These are phyloP conservation scores for Globisporangium heterothallicum DNA, from an alignment of 352 stramenopile genomes.

Conservation along the genomic window DNA sequence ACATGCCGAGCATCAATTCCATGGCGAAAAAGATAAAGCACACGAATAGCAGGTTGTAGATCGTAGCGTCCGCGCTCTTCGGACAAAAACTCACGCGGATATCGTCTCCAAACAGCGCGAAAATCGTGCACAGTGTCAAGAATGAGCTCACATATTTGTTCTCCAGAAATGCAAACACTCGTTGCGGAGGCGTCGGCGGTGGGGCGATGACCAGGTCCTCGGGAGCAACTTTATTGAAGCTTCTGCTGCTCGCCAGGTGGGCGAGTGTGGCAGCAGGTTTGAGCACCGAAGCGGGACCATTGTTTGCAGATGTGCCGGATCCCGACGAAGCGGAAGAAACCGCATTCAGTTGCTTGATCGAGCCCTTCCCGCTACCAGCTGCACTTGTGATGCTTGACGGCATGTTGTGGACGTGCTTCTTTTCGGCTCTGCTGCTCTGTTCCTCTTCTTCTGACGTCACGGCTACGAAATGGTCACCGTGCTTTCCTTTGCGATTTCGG, in stretches of 20 bases:
- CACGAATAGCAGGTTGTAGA: constrained; percentile 82
- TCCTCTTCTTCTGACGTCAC: constrained; percentile 24
- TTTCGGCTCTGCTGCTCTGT: constrained; percentile 11
- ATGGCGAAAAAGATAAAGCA: constrained; percentile 71
- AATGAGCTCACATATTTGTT: constrained; percentile 65
- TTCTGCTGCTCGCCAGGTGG: constrained; percentile 37
- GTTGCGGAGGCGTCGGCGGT: constrained; percentile 31
- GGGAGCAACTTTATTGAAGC: constrained; percentile 61
- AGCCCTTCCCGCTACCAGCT: constrained; percentile 4
- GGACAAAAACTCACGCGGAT: constrained; percentile 65
- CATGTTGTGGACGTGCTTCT: constrained; percentile 23
- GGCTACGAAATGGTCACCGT: constrained; percentile 29
- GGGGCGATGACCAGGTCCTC: constrained; percentile 36
- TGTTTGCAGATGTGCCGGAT: constrained; percentile 2
- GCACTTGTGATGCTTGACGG: constrained; percentile 19
- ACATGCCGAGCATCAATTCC: constrained; percentile 65
- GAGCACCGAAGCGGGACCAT: constrained; percentile 24
- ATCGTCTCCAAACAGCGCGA: constrained; percentile 85
- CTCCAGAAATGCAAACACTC: constrained; percentile 52
- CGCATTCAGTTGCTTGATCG: constrained; percentile 11
- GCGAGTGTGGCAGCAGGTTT: constrained; percentile 28
- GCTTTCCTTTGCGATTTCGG: constrained; percentile 33
- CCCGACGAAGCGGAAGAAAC: constrained; percentile 6
- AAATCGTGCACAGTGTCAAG: constrained; percentile 77
- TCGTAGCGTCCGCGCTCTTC: constrained; percentile 49